Percentiles rank a stretch among this genome's conserved stretches.
These are phyloP conservation scores for Leccinellum luteum DNA, from an alignment of 768 basidiomycete genomes.

Conservation along the genomic window DNA sequence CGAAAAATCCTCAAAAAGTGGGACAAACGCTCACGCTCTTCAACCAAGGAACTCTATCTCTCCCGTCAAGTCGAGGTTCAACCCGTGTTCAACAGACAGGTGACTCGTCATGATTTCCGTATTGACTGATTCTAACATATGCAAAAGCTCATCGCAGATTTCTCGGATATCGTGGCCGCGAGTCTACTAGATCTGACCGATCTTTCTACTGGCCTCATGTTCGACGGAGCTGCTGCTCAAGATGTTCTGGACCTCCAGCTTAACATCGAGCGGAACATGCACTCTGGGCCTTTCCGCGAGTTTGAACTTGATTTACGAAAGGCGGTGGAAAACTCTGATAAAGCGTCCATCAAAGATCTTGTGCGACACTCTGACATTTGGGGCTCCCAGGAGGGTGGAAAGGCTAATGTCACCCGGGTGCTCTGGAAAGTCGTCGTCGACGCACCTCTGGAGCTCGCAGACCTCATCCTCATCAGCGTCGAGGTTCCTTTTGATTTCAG, in stretches of 20 bases:
- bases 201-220: constrained; percentile 67
- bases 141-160: constrained; percentile 83
- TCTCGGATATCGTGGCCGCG: constrained; percentile 88
- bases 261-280: constrained; percentile 54
- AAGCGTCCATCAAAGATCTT: constrained; percentile 61
- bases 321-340: constrained; percentile 64
- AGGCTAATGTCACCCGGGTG: constrained; percentile 80
- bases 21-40: constrained; percentile 93
- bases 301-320: constrained; percentile 84
- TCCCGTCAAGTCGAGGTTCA: constrained; percentile 98
- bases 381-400: constrained; percentile 55
- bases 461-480: constrained; percentile 69
- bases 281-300: constrained; percentile 78
- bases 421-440: constrained; percentile 91
- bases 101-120: constrained; percentile 31
- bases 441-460: constrained; percentile 67
- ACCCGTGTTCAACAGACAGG: constrained; percentile 95
- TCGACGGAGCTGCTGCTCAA: constrained; percentile 75
- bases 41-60: constrained; percentile 96
- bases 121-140: constrained; percentile 9
- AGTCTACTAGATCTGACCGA: constrained; percentile 80
- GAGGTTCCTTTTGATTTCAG: constrained; percentile 78
- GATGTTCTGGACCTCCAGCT: constrained; percentile 76
- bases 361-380: constrained; percentile 69
- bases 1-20: constrained; percentile 98